Evolutionary conservation across 805 yeast species (phyloP), one percentile per base, ranked within the genome.

Genomic region (Metschnikowia orientalis): DNA sequence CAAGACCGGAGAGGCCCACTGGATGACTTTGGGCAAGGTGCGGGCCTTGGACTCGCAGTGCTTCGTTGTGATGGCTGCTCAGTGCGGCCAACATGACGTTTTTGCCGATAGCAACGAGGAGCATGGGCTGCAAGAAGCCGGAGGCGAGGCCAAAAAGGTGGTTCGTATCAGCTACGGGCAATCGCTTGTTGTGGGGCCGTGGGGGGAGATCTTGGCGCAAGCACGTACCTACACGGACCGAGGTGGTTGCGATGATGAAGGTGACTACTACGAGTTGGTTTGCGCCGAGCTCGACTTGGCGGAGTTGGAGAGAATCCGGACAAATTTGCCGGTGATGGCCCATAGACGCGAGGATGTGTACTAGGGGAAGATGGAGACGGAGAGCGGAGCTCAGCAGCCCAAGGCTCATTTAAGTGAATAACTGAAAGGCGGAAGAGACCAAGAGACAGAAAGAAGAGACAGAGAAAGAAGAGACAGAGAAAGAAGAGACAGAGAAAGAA

Each of bases 11-110:
- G 77, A 77, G 32, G 86, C 90, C 1, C 98, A 90, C 51, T 90
- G 97, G 95, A 77, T 77, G 33, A 56, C 75, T 1, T 63, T 90
- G 32, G 96, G 86, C 2, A 67, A 77, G 17, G 81, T 95, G 0
- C 65, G 97, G 29, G 97, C 97, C 4, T 72, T 90, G 8, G 95
- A 89, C 52, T 73, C 90, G 1, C 97, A 92, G 57, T 68, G 82
- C 39, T 92, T 73, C 54, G 95, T 89, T 5, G 64, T 90, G 4
- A 75, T 88, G 82, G 89, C 97, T 2, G 95, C 92, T 0, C 95
- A 87, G 52, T 75, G 78, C 35, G 97, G 97, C 2, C 57, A 60
- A 24, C 96, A 88, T 53, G 77, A 79, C 37, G 67, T 75, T 0
- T 50, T 54, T 20, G 65, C 69, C 0, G 74, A 64, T 28, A 28